These are phyloP conservation scores for Kodamaea nitidulidarum DNA, from an alignment of 805 yeast genomes.

Conservation along the genomic window DNA sequence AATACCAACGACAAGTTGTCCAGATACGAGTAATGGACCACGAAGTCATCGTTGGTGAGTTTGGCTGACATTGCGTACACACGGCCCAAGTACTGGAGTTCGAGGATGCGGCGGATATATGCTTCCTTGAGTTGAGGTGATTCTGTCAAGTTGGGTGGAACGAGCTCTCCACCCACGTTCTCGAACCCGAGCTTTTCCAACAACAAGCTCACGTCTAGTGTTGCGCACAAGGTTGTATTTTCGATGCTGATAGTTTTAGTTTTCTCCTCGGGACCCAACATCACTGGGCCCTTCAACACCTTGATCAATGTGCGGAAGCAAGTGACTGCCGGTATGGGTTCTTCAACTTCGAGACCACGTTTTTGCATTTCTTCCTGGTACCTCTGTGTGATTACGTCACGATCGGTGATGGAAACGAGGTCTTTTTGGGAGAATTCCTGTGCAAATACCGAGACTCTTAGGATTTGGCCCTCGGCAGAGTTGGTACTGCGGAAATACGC, in stretches of 20 bases:
- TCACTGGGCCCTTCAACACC: slow-evolving; percentile 65
- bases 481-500: slow-evolving; percentile 29
- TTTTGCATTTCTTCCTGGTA: slow-evolving; percentile 26
- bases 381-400: slow-evolving; percentile 40
- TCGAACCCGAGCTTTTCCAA: slow-evolving; percentile 45
- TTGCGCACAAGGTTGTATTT: slow-evolving; percentile 51
- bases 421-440: slow-evolving; percentile 51
- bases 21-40: slow-evolving; percentile 25
- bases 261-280: slow-evolving; percentile 39
- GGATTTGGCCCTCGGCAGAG: slow-evolving; percentile 24
- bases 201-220: slow-evolving; percentile 53
- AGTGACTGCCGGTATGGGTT: slow-evolving; percentile 20
- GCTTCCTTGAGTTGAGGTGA: slow-evolving; percentile 40
- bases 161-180: slow-evolving; percentile 28
- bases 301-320: slow-evolving; percentile 61
- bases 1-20: slow-evolving; percentile 32
- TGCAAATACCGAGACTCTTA: slow-evolving; percentile 51
- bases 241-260: slow-evolving; percentile 52
- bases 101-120: slow-evolving; percentile 51
- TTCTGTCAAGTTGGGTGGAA: slow-evolving; percentile 45
- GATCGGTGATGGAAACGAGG: slow-evolving; percentile 41
- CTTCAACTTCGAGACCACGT: not conserved
- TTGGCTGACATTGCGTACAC: slow-evolving; percentile 11
- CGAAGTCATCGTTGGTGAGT: slow-evolving; percentile 20
- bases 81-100: slow-evolving; percentile 41